phyloP scores from a whole-genome alignment of 768 basidiomycete genomes.

The Postia placenta region DNA sequence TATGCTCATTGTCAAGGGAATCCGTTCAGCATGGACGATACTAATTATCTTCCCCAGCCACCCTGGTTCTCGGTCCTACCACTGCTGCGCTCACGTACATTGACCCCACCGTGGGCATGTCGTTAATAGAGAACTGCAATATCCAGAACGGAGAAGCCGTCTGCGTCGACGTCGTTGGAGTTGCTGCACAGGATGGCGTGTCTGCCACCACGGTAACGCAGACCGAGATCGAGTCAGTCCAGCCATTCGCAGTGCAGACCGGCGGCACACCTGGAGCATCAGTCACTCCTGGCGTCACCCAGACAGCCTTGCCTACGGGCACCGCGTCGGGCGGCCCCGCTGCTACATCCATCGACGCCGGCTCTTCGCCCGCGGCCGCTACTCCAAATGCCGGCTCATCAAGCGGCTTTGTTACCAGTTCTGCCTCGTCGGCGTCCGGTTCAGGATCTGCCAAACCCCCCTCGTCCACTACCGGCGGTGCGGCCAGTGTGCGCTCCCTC shows the following conservation, averaged over 20 bases:
- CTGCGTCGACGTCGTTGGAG: slow-evolving; percentile 18
- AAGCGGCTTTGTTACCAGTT: too few species aligned
- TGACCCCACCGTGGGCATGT: slow-evolving; percentile 9
- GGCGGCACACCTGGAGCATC: slow-evolving; percentile 15
- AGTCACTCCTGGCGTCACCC: not conserved
- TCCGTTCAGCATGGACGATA: not conserved
- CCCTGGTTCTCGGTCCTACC: slow-evolving; percentile 37
- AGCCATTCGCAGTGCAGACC: slow-evolving; percentile 23
- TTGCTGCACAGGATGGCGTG: not conserved
- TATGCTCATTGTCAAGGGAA: slow-evolving; percentile 13
- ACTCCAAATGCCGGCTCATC: not conserved
- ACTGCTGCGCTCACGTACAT: slow-evolving; percentile 34
- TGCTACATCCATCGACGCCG: not conserved
- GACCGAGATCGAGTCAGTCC: slow-evolving; percentile 18
- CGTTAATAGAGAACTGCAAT: slow-evolving; percentile 21
- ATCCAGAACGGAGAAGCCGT: slow-evolving; percentile 18
- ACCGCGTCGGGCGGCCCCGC: slow-evolving; percentile 3
- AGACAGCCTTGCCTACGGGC: not conserved
- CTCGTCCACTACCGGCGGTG: too few species aligned
- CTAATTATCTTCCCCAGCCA: slow-evolving; percentile 24
- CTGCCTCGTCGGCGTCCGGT: too few species aligned
- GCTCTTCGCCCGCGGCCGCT: not conserved
- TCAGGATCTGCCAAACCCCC: too few species aligned
- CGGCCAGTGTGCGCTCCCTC: too few species aligned
- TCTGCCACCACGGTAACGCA: slow-evolving; percentile 10